Evolutionary conservation across 108 stramenopile genomes (phyloP), one percentile per base, ranked within the genome.

Genomic region (Cyclotella choctawhatcheeana): DNA sequence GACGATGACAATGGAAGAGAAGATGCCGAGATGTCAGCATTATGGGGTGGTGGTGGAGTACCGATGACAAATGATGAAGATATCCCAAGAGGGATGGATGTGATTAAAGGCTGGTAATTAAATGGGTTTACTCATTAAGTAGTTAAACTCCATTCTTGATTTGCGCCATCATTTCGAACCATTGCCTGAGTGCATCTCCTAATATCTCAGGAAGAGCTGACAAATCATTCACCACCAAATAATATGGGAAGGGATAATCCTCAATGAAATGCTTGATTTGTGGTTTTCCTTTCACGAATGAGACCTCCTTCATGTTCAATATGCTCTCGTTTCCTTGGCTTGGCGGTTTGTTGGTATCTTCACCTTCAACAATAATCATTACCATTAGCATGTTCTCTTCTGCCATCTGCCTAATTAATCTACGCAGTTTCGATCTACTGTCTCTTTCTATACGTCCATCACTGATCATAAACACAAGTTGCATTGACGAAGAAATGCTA

Each of bases 231-330:
- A 99, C 79, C 16, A 98, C 65, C 47, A 99, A 84, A 76, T 99
- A 99, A 76, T 96, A 97, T 2, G 98, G 98, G 67, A 99, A 98
- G 3, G 99, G 99, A 70, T 96, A 99, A 68, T 96, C 97, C 48
- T 99, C 99, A 24, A 99, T 93, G 86, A 99, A 99, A 24, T 82
- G 73, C 65, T 82, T 96, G 44, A 96, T 85, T 40, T 93, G 82
- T 10, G 97, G 90, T 53, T 95, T 95, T 12, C 96, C 96, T 25
- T 92, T 86, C n/a, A 85, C 90, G 76, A 97, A 98, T 20, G 83
- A 81, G 0, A 98, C 97, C 67, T 95, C 89, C 65, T 96, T 93
- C 87, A 97, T 98, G 64, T 96, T 86, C 64, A 98, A 73, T 37
- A 99, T 97, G 67, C 93, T 96, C 34, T 97, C 94, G 31, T 88